These are phyloP conservation scores for Friedmanniomyces endolithicus DNA, from an alignment of 495 filamentous ascomycete genomes.

Conservation along the genomic window DNA sequence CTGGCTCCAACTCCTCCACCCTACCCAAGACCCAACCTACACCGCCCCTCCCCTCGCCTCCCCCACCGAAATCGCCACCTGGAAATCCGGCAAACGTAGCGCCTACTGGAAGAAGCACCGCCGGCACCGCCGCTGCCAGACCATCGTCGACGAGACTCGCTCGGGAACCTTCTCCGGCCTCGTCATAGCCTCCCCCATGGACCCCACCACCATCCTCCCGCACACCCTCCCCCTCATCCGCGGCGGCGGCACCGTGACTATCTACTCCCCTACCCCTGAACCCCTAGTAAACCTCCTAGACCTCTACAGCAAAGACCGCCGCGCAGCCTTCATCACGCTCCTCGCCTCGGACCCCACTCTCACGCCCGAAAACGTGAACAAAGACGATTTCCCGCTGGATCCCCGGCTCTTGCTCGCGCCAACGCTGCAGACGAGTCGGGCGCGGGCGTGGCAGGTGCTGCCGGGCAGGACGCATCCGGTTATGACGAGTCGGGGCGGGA, in stretches of 20 bases:
- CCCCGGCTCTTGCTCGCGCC: constrained; percentile 70
- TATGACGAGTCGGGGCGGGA: constrained; percentile 78
- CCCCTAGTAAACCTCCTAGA: constrained; percentile 63
- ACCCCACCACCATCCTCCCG: constrained; percentile 60
- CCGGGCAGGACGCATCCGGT: constrained; percentile 85
- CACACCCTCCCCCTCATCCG: constrained; percentile 63
- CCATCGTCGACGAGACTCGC: constrained; percentile 58
- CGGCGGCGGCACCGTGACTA: constrained; percentile 71
- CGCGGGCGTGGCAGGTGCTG: constrained; percentile 75
- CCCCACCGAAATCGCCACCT: constrained; percentile 42
- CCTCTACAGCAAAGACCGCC: constrained; percentile 60
- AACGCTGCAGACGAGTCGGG: constrained; percentile 62
- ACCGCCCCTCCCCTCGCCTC: constrained; percentile 43
- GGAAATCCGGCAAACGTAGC: constrained; percentile 66
- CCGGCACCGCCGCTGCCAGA: constrained; percentile 56
- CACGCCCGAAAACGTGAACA: constrained; percentile 35
- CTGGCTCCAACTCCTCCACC: constrained; percentile 80
- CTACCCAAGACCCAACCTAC: constrained; percentile 58
- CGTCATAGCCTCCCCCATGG: constrained; percentile 67
- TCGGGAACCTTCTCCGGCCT: constrained; percentile 72
- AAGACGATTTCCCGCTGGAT: constrained; percentile 60
- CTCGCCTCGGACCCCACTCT: constrained; percentile 12
- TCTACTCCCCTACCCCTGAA: constrained; percentile 71
- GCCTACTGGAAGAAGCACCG: constrained; percentile 75
- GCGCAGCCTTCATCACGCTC: constrained; percentile 51